Percentiles rank a stretch among this genome's conserved stretches.
These are phyloP conservation scores for Tricholoma bakamatsutake DNA, from an alignment of 768 basidiomycete species.

Conservation along the genomic window DNA sequence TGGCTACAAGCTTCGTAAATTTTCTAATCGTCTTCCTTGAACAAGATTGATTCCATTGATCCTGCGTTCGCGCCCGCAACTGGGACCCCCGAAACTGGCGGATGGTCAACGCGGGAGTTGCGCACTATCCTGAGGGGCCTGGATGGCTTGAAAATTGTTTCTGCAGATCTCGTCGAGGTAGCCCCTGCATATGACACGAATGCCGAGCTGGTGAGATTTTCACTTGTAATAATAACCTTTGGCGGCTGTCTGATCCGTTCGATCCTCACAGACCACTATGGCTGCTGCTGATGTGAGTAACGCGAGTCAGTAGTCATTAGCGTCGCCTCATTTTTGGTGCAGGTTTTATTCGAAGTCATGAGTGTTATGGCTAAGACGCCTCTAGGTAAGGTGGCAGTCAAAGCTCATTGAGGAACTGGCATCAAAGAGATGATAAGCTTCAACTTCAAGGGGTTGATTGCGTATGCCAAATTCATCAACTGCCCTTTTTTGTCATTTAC, in stretches of 20 bases:
- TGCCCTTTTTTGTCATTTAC: not conserved
- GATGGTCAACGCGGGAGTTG: constrained; percentile 80
- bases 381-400: constrained; percentile 46
- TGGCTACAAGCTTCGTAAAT: not conserved
- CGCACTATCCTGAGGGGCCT: constrained; percentile 72
- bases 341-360: constrained; percentile 72
- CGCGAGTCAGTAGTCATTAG: not conserved
- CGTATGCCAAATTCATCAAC: not conserved
- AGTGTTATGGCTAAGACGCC: constrained; percentile 80
- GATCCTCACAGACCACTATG: constrained; percentile 19
- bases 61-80: constrained; percentile 81
- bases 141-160: constrained; percentile 71
- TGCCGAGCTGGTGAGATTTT: constrained; percentile 28
- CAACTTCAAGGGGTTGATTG: not conserved
- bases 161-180: constrained; percentile 81
- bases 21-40: constrained; percentile 1
- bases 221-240: constrained; percentile 1
- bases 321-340: constrained; percentile 1
- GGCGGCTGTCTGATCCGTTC: constrained; percentile 3
- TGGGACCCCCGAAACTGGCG: constrained; percentile 81
- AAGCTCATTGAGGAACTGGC: not conserved
- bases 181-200: constrained; percentile 72
- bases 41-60: constrained; percentile 55
- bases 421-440: not conserved
- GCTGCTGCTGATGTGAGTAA: constrained; percentile 36